phyloP scores from a whole-genome alignment of 257 asterid species.

The Avicennia marina region DNA sequence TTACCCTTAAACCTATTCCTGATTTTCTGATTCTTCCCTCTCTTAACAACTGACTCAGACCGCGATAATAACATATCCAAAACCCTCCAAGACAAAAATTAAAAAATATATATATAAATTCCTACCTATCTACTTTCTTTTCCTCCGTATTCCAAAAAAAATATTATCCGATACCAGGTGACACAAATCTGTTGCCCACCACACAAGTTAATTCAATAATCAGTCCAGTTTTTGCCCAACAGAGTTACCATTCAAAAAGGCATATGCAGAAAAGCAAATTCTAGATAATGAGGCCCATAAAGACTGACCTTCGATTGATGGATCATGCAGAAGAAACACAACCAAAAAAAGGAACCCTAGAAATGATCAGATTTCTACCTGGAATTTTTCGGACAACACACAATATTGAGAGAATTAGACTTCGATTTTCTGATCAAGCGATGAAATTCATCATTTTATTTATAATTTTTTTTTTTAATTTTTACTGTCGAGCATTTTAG shows the following conservation, averaged over 20 bases:
- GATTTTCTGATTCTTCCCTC: conserved; percentile 47
- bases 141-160: not conserved
- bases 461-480: not conserved
- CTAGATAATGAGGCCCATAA: conserved; percentile 29
- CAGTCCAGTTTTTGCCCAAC: conserved; percentile 8
- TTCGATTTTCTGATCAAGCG: not conserved
- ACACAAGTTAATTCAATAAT: conserved; percentile 13
- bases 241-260: conserved; percentile 3
- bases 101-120: not conserved
- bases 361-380: conserved; percentile 25
- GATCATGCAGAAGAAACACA: conserved; percentile 42
- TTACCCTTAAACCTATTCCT: conserved; percentile 54
- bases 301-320: conserved; percentile 42
- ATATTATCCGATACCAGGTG: not conserved
- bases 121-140: conserved; percentile 1
- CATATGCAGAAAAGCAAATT: conserved; percentile 14
- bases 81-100: conserved; percentile 17
- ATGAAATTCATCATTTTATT: not conserved
- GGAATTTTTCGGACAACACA: not conserved
- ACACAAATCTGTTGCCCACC: conserved; percentile 19
- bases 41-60: conserved; percentile 44
- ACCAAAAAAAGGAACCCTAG: conserved; percentile 29
- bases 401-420: not conserved
- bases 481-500: conserved; percentile 21
- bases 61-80: conserved; percentile 73